These are phyloP conservation scores for Nemania diffusa DNA, from an alignment of 2,329 filamentous ascomycete species.

Conservation along the genomic window DNA sequence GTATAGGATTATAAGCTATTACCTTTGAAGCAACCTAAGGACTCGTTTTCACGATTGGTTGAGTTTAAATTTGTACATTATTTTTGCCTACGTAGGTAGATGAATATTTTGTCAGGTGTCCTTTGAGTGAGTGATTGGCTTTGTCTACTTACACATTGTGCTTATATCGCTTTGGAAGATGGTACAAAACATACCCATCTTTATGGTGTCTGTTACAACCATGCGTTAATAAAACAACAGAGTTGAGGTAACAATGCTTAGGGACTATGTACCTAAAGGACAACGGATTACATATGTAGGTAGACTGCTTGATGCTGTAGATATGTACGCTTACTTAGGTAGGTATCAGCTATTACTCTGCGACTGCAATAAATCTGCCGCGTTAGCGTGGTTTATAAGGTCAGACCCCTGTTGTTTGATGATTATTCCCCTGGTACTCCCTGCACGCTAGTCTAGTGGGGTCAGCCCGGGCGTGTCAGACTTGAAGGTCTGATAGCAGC, in stretches of 20 bases:
- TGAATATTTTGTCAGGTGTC: not conserved
- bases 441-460: slow-evolving; percentile 1
- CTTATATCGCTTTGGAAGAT: not conserved
- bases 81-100: too few relatives aligned
- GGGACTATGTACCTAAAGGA: too few relatives aligned
- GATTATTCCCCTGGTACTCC: slow-evolving; percentile 5
- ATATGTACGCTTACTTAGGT: not conserved
- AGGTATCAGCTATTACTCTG: not conserved
- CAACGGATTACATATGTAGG: too few relatives aligned
- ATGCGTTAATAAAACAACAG: not conserved
- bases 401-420: slow-evolving; percentile 21
- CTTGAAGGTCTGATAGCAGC: too few relatives aligned
- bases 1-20: too few relatives aligned
- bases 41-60: too few relatives aligned
- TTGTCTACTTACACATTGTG: not conserved
- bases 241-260: too few relatives aligned
- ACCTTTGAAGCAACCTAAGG: too few relatives aligned
- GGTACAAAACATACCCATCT: not conserved
- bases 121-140: not conserved
- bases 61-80: too few relatives aligned
- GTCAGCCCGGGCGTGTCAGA: not conserved
- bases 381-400: slow-evolving; percentile 21
- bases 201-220: not conserved
- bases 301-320: too few relatives aligned
- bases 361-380: slow-evolving; percentile 24